phyloP scores from a whole-genome alignment of 148 eudicot species.

The Silene latifolia region DNA sequence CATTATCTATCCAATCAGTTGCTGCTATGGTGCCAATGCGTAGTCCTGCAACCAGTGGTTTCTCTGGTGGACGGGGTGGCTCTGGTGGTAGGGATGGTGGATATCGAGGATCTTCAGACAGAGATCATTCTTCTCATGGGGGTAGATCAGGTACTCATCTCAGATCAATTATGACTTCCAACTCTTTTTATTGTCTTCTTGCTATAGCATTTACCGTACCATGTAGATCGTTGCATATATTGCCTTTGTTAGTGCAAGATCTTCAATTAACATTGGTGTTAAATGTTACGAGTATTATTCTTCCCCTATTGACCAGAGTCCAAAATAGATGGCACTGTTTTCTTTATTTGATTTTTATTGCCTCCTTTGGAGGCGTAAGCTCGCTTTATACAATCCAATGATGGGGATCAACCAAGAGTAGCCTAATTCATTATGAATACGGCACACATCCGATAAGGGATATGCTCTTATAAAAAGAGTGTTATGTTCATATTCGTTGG shows the following conservation, averaged over 20 bases:
- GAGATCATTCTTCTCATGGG: constrained; percentile 49
- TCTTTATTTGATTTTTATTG: no score
- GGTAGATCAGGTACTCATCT: constrained; percentile 50
- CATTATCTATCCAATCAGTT: constrained; percentile 75
- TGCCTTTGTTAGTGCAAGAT: neutral
- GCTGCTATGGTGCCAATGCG: constrained; percentile 98
- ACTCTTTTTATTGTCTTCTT: neutral
- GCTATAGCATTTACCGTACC: neutral
- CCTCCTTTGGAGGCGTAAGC: no score
- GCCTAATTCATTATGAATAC: no score
- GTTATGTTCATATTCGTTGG: no score
- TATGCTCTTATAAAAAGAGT: no score
- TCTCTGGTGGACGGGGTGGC: constrained; percentile 70
- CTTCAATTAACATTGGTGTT: neutral
- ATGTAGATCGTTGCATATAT: neutral
- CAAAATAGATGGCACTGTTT: neutral
- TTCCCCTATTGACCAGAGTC: neutral
- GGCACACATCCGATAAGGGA: no score
- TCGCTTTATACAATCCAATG: no score
- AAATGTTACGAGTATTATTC: neutral
- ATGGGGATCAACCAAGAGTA: neutral
- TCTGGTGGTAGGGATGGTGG: constrained; percentile 51
- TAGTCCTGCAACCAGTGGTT: constrained; percentile 70
- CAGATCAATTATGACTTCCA: neutral
- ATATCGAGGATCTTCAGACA: constrained; percentile 57